These are phyloP conservation scores for Cutaneotrichosporon cavernicola DNA, from an alignment of 1,284 basidiomycete genomes.

Conservation along the genomic window DNA sequence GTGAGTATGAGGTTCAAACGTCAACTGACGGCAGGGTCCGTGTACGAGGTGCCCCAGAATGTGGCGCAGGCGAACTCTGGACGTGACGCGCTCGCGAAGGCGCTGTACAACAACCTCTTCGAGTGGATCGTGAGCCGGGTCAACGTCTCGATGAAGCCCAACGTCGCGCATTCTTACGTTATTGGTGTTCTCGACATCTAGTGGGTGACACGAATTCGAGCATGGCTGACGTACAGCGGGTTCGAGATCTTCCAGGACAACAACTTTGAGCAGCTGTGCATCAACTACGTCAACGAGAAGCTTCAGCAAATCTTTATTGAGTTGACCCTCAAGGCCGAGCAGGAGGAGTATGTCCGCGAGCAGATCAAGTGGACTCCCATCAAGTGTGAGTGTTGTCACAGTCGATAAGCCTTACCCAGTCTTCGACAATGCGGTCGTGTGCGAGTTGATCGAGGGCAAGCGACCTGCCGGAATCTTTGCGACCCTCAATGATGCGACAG, in stretches of 20 bases:
- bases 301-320: slow-evolving; percentile 99
- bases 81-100: slow-evolving; percentile 90
- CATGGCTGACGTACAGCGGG: slow-evolving; percentile 52
- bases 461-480: slow-evolving; percentile 97
- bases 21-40: slow-evolving; percentile 58
- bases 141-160: slow-evolving; percentile 93
- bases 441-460: slow-evolving; percentile 94
- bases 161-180: slow-evolving; percentile 70
- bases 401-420: slow-evolving; percentile 27
- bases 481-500: slow-evolving; percentile 95
- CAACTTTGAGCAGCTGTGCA: slow-evolving; percentile 98
- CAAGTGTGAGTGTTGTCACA: slow-evolving; percentile 60
- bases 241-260: slow-evolving; percentile 99
- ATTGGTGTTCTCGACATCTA: slow-evolving; percentile 98
- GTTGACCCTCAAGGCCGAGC: slow-evolving; percentile 96
- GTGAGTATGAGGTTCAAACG: slow-evolving; percentile 45
- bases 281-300: slow-evolving; percentile 99
- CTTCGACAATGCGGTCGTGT: slow-evolving; percentile 68
- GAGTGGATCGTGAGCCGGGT: slow-evolving; percentile 99
- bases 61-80: slow-evolving; percentile 85
- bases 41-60: slow-evolving; percentile 96
- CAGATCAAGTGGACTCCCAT: slow-evolving; percentile 98
- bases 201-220: slow-evolving; percentile 30
- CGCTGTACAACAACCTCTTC: slow-evolving; percentile 97
- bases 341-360: slow-evolving; percentile 90